phyloP scores from a whole-genome alignment of 371 early-diverging fungal species.

The Rhizopus stolonifer region DNA sequence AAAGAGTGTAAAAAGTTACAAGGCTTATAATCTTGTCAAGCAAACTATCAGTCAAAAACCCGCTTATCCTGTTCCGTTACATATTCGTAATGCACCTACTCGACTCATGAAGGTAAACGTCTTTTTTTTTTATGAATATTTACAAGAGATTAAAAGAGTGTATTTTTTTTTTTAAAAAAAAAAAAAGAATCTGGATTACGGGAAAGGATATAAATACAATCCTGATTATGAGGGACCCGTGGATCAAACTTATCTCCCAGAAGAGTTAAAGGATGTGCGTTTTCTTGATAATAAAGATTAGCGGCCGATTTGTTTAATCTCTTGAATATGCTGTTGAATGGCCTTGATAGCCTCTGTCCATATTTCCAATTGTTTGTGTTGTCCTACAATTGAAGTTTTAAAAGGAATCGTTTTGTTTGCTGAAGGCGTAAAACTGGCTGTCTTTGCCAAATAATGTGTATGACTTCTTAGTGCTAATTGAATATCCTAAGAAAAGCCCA shows the following conservation, averaged over 20 bases:
- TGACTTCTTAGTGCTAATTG: conserved; percentile 44
- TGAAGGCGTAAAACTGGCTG: conserved; percentile 34
- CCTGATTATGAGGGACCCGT: conserved; percentile 75
- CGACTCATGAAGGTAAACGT: conserved; percentile 56
- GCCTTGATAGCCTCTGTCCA: conserved; percentile 42
- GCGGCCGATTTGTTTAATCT: conserved; percentile 29
- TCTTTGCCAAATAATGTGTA: conserved; percentile 33
- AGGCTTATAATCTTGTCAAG: conserved; percentile 67
- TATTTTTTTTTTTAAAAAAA: no score
- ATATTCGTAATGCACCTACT: conserved; percentile 86
- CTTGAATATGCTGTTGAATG: conserved; percentile 34
- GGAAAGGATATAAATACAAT: conserved; percentile 80
- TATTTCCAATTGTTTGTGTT: conserved; percentile 45
- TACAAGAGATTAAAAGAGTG: not conserved
- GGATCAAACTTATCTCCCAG: conserved; percentile 78
- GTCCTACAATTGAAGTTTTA: conserved; percentile 33
- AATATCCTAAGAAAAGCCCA: conserved; percentile 39
- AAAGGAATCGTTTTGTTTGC: conserved; percentile 46
- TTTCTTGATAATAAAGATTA: conserved; percentile 48
- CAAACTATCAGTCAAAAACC: conserved; percentile 55
- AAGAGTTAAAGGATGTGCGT: conserved; percentile 48
- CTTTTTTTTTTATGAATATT: not conserved
- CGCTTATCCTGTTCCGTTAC: conserved; percentile 81
- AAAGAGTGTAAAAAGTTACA: conserved; percentile 80
- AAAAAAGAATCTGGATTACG: conserved; percentile 67